Conservation (phyloP, 768 basidiomycete species). For the Cantharellus anzutake region DNA sequence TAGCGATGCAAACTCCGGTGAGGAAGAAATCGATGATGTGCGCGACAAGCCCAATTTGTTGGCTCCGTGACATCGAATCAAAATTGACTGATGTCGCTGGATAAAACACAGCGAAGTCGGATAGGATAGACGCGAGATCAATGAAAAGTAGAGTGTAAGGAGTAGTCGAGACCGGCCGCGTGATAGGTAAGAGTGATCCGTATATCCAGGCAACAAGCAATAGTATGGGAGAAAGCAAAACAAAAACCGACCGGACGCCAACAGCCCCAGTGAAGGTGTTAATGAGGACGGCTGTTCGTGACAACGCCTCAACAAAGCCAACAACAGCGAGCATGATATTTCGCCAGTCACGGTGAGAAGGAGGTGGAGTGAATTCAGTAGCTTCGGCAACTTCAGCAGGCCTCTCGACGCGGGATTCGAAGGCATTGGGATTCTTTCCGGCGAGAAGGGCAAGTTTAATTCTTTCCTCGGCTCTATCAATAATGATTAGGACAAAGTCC, state of each 20-base stretch:
- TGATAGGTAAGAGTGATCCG: neutral
- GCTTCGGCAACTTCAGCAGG: neutral
- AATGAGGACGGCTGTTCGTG: neutral
- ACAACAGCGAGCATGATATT: neutral
- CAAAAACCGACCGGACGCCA: neutral
- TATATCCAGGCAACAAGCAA: neutral
- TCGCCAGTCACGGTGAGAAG: neutral
- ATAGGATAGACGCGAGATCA: neutral
- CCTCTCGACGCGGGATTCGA: neutral
- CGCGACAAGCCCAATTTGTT: neutral
- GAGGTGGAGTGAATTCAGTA: neutral
- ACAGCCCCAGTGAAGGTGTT: neutral
- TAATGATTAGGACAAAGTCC: neutral
- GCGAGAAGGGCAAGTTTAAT: neutral
- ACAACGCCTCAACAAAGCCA: neutral
- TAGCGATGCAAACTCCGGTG: neutral
- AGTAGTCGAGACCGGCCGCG: neutral
- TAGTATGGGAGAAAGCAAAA: neutral
- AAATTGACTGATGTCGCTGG: neutral
- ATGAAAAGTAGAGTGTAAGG: neutral
- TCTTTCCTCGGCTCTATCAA: neutral
- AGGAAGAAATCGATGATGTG: slow-evolving; percentile 1
- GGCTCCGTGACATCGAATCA: neutral
- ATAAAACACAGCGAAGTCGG: neutral
- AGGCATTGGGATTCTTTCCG: neutral